These are phyloP conservation scores for Thoreauomyces humboldtii DNA, from an alignment of 192 early-diverging fungal species.

Conservation along the genomic window DNA sequence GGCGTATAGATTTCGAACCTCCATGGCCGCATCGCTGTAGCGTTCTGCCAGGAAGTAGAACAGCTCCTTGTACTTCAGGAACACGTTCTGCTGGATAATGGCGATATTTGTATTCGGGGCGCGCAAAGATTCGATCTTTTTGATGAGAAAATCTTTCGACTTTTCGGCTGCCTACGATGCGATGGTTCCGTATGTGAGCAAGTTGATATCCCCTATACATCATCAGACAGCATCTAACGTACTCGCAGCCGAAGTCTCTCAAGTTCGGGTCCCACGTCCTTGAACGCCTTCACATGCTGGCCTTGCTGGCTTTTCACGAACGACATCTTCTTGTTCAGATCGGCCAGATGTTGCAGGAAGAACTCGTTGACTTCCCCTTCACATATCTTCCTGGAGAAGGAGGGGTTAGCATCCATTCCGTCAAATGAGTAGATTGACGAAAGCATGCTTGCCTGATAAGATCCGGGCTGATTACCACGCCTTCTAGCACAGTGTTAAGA, in stretches of 20 bases:
- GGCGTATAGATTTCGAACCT: conserved; percentile 85
- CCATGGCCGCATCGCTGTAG: conserved; percentile 80
- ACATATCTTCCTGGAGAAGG: conserved; percentile 67
- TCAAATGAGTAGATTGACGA: no score
- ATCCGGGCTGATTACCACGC: conserved; percentile 70
- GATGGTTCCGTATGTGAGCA: not conserved
- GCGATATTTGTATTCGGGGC: conserved; percentile 90
- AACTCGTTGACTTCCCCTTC: conserved; percentile 90
- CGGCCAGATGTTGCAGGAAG: conserved; percentile 77
- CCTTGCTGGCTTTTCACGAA: conserved; percentile 76
- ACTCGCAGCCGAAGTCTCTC: conserved; percentile 83
- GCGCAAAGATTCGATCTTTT: conserved; percentile 81
- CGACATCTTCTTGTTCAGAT: conserved; percentile 86
- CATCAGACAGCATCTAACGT: no score
- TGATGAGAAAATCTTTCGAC: conserved; percentile 83
- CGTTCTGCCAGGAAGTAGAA: conserved; percentile 88
- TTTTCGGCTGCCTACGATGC: conserved; percentile 67
- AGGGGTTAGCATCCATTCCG: no score
- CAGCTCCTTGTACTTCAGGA: conserved; percentile 89
- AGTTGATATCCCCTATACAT: no score
- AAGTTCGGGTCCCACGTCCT: conserved; percentile 88
- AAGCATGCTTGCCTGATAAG: conserved; percentile 43
- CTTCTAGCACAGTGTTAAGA: conserved; percentile 76
- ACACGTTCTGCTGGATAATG: conserved; percentile 86
- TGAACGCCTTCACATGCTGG: conserved; percentile 71